Conservation (phyloP, 257 asterid genomes). For the Nicotiana tabacum region DNA sequence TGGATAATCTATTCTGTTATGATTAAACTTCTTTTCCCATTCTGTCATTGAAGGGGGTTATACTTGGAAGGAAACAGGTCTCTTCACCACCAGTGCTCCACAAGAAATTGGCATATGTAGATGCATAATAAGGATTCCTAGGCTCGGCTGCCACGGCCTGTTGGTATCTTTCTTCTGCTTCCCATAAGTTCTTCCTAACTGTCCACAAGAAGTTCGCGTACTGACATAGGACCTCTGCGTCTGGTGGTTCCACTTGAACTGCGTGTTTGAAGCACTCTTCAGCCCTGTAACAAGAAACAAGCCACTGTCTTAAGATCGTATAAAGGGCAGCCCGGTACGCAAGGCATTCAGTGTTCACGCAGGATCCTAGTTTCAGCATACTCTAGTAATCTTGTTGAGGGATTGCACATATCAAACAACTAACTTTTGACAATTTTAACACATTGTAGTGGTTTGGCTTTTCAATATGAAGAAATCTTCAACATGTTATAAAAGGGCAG, state of each 20-base stretch:
- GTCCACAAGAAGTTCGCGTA: constrained; percentile 84
- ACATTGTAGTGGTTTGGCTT: not conserved
- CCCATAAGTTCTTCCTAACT: constrained; percentile 49
- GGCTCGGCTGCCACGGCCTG: constrained; percentile 62
- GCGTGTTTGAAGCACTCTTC: constrained; percentile 85
- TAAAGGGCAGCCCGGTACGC: no score
- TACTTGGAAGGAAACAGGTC: constrained; percentile 58
- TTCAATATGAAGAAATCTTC: not conserved
- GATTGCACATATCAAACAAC: not conserved
- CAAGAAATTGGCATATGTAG: constrained; percentile 66
- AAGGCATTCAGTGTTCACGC: no score
- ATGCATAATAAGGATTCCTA: constrained; percentile 40
- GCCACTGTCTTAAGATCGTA: not conserved
- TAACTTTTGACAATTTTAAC: not conserved
- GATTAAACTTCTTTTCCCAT: constrained; percentile 1
- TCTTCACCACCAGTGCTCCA: constrained; percentile 93
- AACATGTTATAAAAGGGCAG: not conserved
- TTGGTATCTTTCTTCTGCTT: constrained; percentile 69
- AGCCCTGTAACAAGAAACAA: constrained; percentile 42
- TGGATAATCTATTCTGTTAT: not conserved
- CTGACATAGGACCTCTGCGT: constrained; percentile 52
- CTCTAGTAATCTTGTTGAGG: not conserved
- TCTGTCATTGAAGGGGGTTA: constrained; percentile 11
- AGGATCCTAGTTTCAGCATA: not conserved
- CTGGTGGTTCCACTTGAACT: constrained; percentile 46